phyloP scores from a whole-genome alignment of 2,329 filamentous ascomycete genomes.

The Colletotrichum phormii region DNA sequence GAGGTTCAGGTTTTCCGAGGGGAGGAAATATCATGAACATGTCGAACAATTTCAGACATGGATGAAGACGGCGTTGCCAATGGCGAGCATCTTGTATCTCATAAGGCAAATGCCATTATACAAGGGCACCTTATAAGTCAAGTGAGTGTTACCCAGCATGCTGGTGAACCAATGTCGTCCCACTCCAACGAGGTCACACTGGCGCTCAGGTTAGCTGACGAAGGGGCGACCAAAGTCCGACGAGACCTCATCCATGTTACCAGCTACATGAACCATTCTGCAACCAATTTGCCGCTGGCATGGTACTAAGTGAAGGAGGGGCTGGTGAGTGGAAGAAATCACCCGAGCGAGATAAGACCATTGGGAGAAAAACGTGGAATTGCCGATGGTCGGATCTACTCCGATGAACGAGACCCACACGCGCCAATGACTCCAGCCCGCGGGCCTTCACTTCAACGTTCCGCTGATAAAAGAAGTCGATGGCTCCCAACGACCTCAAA shows the following conservation, averaged over 20 bases:
- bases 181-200: too few relatives aligned
- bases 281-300: neutral
- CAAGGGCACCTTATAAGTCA: too few relatives aligned
- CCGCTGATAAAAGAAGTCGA: conserved; percentile 18
- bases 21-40: neutral
- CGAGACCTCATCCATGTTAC: neutral
- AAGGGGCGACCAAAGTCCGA: too few relatives aligned
- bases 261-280: neutral
- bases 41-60: too few relatives aligned
- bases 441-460: neutral
- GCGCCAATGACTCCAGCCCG: neutral
- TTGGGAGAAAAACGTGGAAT: neutral
- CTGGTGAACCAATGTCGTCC: too few relatives aligned
- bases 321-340: neutral
- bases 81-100: too few relatives aligned
- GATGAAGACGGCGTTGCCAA: too few relatives aligned
- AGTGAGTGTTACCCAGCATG: too few relatives aligned
- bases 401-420: conserved; percentile 23
- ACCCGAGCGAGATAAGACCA: conserved; percentile 31
- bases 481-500: neutral
- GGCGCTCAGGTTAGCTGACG: too few relatives aligned
- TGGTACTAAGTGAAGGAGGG: neutral
- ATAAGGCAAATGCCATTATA: too few relatives aligned
- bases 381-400: conserved; percentile 28
- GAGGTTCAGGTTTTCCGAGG: neutral